phyloP scores from a whole-genome alignment of 2,329 filamentous ascomycete species.

The Biscogniauxia sp. region DNA sequence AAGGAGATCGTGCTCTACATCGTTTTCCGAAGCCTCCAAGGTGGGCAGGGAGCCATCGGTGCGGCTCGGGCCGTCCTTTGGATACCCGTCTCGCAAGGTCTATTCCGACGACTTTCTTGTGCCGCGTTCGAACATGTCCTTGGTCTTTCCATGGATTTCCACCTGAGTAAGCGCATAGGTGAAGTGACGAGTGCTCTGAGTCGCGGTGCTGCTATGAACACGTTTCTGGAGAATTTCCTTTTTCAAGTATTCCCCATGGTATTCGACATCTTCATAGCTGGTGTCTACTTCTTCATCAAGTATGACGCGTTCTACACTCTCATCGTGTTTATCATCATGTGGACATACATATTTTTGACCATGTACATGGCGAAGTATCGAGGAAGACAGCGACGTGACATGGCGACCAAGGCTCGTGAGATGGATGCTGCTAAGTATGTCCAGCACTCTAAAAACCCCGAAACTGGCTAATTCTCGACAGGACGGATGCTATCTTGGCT shows the following conservation, averaged over 20 bases:
- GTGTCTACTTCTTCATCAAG: slow-evolving; percentile 43
- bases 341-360: slow-evolving; percentile 49
- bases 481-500: slow-evolving; percentile 46
- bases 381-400: slow-evolving; percentile 42
- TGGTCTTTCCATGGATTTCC: slow-evolving; percentile 47
- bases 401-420: slow-evolving; percentile 43
- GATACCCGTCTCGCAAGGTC: slow-evolving; percentile 46
- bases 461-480: slow-evolving; percentile 14
- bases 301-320: slow-evolving; percentile 49
- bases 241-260: slow-evolving; percentile 52
- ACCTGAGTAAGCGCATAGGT: slow-evolving; percentile 49
- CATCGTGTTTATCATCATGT: slow-evolving; percentile 47
- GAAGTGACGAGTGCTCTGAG: slow-evolving; percentile 50
- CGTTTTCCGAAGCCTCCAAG: slow-evolving; percentile 44
- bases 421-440: slow-evolving; percentile 46
- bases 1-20: slow-evolving; percentile 43
- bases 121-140: slow-evolving; percentile 49
- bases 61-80: slow-evolving; percentile 43
- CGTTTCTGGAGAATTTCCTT: slow-evolving; percentile 46
- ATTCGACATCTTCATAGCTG: slow-evolving; percentile 47
- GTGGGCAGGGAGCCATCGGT: slow-evolving; percentile 43
- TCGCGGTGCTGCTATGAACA: slow-evolving; percentile 47
- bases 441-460: neutral
- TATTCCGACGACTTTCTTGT: slow-evolving; percentile 41
- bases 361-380: slow-evolving; percentile 50